phyloP scores from a whole-genome alignment of 140 eudicot genomes.

The Bidens hawaiensis region DNA sequence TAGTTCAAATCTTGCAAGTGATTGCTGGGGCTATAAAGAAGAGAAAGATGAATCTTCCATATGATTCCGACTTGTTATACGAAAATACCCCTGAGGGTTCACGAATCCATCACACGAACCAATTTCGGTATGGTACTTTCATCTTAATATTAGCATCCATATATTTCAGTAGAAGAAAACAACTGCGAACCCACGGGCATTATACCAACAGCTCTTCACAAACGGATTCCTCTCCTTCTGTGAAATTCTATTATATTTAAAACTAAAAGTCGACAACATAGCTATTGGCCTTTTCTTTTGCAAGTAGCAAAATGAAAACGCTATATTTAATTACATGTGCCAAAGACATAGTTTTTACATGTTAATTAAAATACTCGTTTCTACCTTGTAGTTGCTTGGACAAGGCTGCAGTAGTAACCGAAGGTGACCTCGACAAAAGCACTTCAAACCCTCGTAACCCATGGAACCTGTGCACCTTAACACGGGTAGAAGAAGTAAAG shows the following conservation, averaged over 20 bases:
- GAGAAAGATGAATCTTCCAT: conserved; percentile 57
- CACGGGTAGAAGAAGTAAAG: conserved; percentile 85
- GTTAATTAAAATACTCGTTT: background rate
- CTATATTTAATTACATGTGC: too few relatives aligned
- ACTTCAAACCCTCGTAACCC: conserved; percentile 38
- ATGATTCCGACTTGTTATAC: conserved; percentile 50
- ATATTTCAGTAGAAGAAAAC: too few relatives aligned
- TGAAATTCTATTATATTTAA: too few relatives aligned
- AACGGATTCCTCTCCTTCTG: too few relatives aligned
- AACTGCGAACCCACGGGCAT: too few relatives aligned
- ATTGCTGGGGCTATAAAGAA: conserved; percentile 57
- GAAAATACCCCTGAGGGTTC: conserved; percentile 56
- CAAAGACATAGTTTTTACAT: too few relatives aligned
- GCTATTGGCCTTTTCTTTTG: too few relatives aligned
- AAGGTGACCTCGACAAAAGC: conserved; percentile 49
- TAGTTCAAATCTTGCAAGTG: conserved; percentile 74
- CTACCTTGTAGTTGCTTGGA: conserved; percentile 53
- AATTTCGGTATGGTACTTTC: conserved; percentile 45
- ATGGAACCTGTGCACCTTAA: conserved; percentile 83
- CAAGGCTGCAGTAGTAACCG: conserved; percentile 81
- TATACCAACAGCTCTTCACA: too few relatives aligned
- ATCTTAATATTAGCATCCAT: background rate
- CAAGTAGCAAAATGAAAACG: too few relatives aligned
- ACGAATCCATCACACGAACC: conserved; percentile 74
- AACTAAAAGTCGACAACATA: too few relatives aligned